Evolutionary conservation across 163 green algal genomes (phyloP).

Genomic region (Picocystis sp.): DNA sequence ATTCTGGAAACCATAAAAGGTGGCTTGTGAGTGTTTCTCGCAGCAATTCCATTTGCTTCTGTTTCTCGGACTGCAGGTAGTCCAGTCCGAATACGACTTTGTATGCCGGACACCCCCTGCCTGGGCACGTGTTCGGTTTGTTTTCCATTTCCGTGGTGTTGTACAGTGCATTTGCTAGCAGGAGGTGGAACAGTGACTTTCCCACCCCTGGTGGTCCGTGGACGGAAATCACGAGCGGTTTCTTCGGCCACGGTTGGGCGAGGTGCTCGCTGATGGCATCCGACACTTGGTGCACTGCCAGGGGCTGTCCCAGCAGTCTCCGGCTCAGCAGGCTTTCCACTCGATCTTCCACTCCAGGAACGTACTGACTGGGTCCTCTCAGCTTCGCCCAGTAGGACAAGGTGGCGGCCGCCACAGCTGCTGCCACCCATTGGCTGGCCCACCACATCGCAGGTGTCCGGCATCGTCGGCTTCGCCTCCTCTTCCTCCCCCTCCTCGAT

Average conservation of each 20-base stretch:
- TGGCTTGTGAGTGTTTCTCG: slow-evolving; percentile 37
- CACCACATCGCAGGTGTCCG: too few relatives aligned
- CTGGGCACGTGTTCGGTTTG: slow-evolving; percentile 39
- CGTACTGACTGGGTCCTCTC: slow-evolving; percentile 33
- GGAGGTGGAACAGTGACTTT: slow-evolving; percentile 63
- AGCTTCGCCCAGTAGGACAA: too few relatives aligned
- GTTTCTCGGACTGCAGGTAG: slow-evolving; percentile 34
- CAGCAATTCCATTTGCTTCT: slow-evolving; percentile 34
- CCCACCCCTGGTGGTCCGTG: slow-evolving; percentile 78
- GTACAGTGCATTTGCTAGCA: slow-evolving; percentile 61
- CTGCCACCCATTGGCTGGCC: too few relatives aligned
- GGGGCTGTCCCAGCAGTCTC: slow-evolving; percentile 52
- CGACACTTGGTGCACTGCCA: slow-evolving; percentile 36
- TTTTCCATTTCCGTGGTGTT: slow-evolving; percentile 14
- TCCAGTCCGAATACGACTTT: slow-evolving; percentile 73
- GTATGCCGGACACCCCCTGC: slow-evolving; percentile 47
- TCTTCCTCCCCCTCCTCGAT: too few relatives aligned
- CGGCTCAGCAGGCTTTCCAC: slow-evolving; percentile 32
- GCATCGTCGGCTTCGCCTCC: too few relatives aligned
- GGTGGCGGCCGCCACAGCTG: too few relatives aligned
- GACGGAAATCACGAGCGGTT: slow-evolving; percentile 62
- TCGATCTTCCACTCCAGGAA: slow-evolving; percentile 34
- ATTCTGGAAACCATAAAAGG: slow-evolving; percentile 27
- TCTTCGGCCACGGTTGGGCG: slow-evolving; percentile 12
- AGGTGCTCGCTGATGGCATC: slow-evolving; percentile 70